These are phyloP conservation scores for Boletus sp. DNA, from an alignment of 768 basidiomycete species.

Conservation along the genomic window DNA sequence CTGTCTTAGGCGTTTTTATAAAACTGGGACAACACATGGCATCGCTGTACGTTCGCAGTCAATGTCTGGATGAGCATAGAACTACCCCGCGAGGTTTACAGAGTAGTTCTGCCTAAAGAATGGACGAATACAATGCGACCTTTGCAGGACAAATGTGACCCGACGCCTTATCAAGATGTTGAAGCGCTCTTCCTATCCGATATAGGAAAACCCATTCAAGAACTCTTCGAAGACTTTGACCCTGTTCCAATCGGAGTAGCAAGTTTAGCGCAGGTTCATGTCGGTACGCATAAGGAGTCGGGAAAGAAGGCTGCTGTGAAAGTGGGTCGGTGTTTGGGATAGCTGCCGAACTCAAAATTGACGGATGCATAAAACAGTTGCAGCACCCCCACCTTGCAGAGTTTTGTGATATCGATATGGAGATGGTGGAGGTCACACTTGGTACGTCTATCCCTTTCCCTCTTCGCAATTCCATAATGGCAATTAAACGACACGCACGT, in stretches of 20 bases:
- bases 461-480: not conserved
- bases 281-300: conserved; percentile 66
- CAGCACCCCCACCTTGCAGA: conserved; percentile 94
- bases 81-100: conserved; percentile 21
- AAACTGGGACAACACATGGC: conserved; percentile 90
- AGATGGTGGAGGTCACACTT: conserved; percentile 73
- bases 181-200: conserved; percentile 75
- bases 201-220: conserved; percentile 66
- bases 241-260: conserved; percentile 90
- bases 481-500: not conserved
- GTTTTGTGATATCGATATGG: conserved; percentile 88
- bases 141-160: conserved; percentile 90
- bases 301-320: conserved; percentile 85
- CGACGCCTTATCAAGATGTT: conserved; percentile 77
- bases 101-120: conserved; percentile 56
- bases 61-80: conserved; percentile 17
- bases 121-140: conserved; percentile 59
- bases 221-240: conserved; percentile 84
- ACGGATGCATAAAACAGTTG: conserved; percentile 38
- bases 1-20: conserved; percentile 66
- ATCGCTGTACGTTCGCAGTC: conserved; percentile 43
- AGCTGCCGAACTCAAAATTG: not conserved
- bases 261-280: conserved; percentile 93
- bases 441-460: conserved; percentile 36
- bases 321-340: conserved; percentile 36